Evolutionary conservation across 1,139 yeast genomes (phyloP).

Genomic region (Suhomyces bolitotheri): DNA sequence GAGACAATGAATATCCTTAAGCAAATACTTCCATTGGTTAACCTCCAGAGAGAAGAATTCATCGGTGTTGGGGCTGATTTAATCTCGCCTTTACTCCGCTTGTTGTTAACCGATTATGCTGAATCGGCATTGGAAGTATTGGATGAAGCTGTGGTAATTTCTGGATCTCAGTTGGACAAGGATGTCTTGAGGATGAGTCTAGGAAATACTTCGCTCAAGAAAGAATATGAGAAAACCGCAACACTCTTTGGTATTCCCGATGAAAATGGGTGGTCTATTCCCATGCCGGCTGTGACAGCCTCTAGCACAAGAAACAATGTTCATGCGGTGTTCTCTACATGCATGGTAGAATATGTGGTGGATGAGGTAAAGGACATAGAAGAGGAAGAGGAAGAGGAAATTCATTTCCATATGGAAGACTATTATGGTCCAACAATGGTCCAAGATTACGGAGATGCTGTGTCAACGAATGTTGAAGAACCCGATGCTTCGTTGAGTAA

Average conservation of each 20-base stretch:
- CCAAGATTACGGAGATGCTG: slow-evolving; percentile 34
- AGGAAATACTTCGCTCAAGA: slow-evolving; percentile 75
- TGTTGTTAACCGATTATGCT: slow-evolving; percentile 83
- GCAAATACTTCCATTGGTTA: slow-evolving; percentile 72
- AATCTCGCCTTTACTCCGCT: slow-evolving; percentile 81
- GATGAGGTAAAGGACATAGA: slow-evolving; percentile 26
- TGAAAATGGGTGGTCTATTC: slow-evolving; percentile 97
- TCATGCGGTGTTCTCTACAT: slow-evolving; percentile 91
- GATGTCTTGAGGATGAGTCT: slow-evolving; percentile 90
- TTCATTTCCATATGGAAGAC: slow-evolving; percentile 70
- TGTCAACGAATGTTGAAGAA: slow-evolving; percentile 51
- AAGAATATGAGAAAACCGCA: slow-evolving; percentile 82
- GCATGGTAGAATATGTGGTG: slow-evolving; percentile 44
- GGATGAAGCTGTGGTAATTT: slow-evolving; percentile 81
- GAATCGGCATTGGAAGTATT: slow-evolving; percentile 86
- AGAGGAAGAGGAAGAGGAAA: slow-evolving; percentile 40
- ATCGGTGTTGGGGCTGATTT: slow-evolving; percentile 93
- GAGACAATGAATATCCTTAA: slow-evolving; percentile 80
- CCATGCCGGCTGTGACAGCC: slow-evolving; percentile 90
- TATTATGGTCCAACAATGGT: slow-evolving; percentile 42
- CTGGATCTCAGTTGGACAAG: slow-evolving; percentile 87
- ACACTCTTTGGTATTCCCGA: slow-evolving; percentile 95
- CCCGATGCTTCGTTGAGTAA: slow-evolving; percentile 81
- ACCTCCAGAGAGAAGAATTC: slow-evolving; percentile 76
- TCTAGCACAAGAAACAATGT: slow-evolving; percentile 88